Evolutionary conservation across 805 yeast species (phyloP), one percentile per base, ranked within the genome.

Genomic region (Myxozyma monticola): DNA sequence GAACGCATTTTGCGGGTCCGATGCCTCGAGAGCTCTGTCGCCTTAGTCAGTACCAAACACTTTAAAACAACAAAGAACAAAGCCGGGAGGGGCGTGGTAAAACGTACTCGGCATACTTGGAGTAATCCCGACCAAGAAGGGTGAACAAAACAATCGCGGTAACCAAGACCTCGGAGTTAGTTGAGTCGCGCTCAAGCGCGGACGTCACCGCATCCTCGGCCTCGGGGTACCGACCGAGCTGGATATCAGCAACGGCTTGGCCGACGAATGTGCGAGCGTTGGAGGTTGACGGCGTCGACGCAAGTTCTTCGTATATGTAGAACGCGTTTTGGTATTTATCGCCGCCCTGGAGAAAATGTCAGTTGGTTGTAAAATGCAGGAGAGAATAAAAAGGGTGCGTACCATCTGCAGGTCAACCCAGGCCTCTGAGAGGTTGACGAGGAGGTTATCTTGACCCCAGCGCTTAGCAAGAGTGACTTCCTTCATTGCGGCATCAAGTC

Each of bases 211-310:
- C 72, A 55, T 86, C 87, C 51, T 78, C 77, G 8, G 96, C 90
- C 69, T 91, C 97, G 1, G 90, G 91, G 48, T 80, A 72, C 63
- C 90, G 85, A 43, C 82, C 80, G 65, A 88, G 77, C 70, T 87
- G 88, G 61, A 90, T 70, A 55, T 90, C 88, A 52, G 89, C 75
- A 9, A 82, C 84, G 37, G 88, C 76, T 62, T 88, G 79, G 34
- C 85, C 83, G 30, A 79, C 62, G 59, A 85, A 76, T 15, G 78
- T 71, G 60, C 78, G 77, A 63, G 75, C 72, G 24, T 76, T 68
- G 29, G 71, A 65, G 41, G 74, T 65, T 40, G 74, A 74, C 51
- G 76, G 73, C 29, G 79, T 76, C 51, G 85, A 81, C 37, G 88
- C 74, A 49, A 85, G 73, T 69, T 91, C 99, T 68, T 91, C 97